phyloP scores from a whole-genome alignment of 495 filamentous ascomycete genomes.

The Thermochaetoides thermophila region DNA sequence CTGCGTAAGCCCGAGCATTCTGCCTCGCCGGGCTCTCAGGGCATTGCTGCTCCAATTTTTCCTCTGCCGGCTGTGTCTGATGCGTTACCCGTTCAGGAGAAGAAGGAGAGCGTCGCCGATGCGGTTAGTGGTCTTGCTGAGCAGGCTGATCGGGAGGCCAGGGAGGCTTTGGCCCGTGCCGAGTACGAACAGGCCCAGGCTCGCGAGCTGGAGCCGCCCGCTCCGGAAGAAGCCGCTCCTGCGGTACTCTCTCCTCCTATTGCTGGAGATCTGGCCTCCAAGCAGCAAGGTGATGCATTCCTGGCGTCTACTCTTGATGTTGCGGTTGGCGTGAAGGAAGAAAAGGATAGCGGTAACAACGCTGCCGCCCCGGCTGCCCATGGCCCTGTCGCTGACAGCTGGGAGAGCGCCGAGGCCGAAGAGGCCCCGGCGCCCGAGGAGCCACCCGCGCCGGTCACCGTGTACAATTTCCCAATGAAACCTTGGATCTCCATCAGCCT shows the following conservation, averaged over 20 bases:
- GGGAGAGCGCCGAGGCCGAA: constrained; percentile 59
- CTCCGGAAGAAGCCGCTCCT: neutral
- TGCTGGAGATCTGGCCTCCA: constrained; percentile 4
- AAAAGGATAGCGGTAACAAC: constrained; percentile 43
- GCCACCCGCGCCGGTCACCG: constrained; percentile 47
- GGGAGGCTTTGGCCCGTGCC: constrained; percentile 47
- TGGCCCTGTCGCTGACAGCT: constrained; percentile 48
- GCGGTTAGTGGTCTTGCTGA: constrained; percentile 54
- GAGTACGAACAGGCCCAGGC: constrained; percentile 25
- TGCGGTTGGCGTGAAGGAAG: constrained; percentile 39
- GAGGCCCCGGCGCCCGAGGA: constrained; percentile 63
- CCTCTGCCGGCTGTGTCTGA: constrained; percentile 8
- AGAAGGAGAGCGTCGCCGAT: constrained; percentile 53
- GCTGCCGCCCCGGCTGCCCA: constrained; percentile 33
- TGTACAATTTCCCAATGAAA: constrained; percentile 90
- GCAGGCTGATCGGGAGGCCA: constrained; percentile 53
- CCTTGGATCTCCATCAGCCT: constrained; percentile 75
- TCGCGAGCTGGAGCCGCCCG: constrained; percentile 32
- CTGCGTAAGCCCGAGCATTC: constrained; percentile 28
- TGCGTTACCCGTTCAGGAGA: constrained; percentile 16
- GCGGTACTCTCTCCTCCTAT: neutral
- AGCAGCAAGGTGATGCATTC: constrained; percentile 35
- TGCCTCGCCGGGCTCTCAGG: constrained; percentile 20
- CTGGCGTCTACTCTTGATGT: constrained; percentile 35
- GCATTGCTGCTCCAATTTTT: constrained; percentile 7